Percentiles rank a stretch among this genome's conserved stretches.
Evolutionary conservation across 257 asterid genomes (phyloP).

Genomic region (Solanum bulbocastanum): DNA sequence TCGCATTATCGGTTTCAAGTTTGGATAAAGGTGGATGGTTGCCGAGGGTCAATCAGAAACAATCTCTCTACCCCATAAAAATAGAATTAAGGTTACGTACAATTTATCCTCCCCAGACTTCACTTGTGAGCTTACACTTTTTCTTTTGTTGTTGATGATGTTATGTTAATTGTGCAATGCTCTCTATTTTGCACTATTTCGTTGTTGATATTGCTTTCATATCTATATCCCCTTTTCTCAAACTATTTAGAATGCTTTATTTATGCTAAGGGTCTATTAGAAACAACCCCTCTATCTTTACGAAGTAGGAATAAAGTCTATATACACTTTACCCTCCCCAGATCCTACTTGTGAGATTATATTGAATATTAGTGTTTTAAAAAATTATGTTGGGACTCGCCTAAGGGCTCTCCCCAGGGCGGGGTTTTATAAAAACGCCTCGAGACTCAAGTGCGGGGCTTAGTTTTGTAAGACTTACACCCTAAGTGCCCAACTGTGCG

Average conservation of each 20-base stretch:
- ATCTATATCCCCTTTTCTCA: neutral
- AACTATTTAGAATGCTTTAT: neutral
- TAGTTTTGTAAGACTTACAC: too few species aligned
- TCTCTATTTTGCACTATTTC: neutral
- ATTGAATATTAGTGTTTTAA: too few species aligned
- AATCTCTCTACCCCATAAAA: neutral
- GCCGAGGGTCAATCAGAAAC: neutral
- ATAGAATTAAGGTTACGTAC: neutral
- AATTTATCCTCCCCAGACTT: neutral
- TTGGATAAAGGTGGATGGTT: neutral
- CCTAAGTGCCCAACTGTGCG: too few species aligned
- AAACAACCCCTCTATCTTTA: neutral
- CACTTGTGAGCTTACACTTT: neutral
- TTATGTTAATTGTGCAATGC: neutral
- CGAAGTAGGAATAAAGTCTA: neutral
- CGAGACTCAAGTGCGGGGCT: too few species aligned
- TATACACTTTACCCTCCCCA: neutral
- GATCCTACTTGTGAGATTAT: neutral
- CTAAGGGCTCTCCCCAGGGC: too few species aligned
- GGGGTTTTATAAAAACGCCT: too few species aligned
- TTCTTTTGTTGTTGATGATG: neutral
- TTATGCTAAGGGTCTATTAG: neutral
- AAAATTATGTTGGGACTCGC: too few species aligned
- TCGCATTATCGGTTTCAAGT: neutral
- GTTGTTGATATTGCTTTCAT: neutral